Conservation (phyloP, 768 basidiomycete species). For the Cystofilobasidium macerans region DNA sequence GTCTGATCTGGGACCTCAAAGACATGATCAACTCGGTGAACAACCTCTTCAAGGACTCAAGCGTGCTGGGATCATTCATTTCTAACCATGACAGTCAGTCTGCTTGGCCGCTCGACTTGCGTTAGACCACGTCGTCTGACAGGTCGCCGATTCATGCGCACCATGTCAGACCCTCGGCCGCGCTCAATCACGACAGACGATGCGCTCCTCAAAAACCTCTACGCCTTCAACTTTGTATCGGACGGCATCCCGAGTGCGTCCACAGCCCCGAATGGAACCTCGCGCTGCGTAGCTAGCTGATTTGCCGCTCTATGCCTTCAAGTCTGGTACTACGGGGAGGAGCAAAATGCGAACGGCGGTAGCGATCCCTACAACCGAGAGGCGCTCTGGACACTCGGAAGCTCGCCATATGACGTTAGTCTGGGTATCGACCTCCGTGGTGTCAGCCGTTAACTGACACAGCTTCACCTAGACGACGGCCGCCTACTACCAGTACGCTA, state of each 20-base stretch:
- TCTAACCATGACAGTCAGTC: constrained; percentile 22
- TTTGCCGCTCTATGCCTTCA: background rate
- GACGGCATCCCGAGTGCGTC: constrained; percentile 19
- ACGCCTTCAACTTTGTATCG: background rate
- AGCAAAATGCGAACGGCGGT: constrained; percentile 16
- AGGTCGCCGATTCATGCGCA: too few relatives aligned
- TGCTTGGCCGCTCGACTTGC: too few relatives aligned
- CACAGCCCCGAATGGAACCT: background rate
- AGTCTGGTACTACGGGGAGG: constrained; percentile 20
- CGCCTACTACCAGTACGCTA: constrained; percentile 7
- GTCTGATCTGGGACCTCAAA: constrained; percentile 31
- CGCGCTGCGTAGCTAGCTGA: too few relatives aligned
- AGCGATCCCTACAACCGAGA: constrained; percentile 19
- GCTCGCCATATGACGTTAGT: constrained; percentile 1
- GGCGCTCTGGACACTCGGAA: constrained; percentile 18
- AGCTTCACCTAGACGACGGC: background rate
- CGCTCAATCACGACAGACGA: background rate
- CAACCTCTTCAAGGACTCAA: constrained; percentile 34
- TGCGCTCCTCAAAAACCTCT: constrained; percentile 7
- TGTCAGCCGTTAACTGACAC: background rate
- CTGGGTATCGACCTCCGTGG: too few relatives aligned
- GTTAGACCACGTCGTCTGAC: too few relatives aligned
- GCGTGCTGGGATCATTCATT: constrained; percentile 35
- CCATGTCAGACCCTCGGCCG: background rate
- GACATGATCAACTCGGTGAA: constrained; percentile 32